Evolutionary conservation across 2,329 filamentous ascomycete genomes (phyloP).

Genomic region (Fusarium solani-melongenae): DNA sequence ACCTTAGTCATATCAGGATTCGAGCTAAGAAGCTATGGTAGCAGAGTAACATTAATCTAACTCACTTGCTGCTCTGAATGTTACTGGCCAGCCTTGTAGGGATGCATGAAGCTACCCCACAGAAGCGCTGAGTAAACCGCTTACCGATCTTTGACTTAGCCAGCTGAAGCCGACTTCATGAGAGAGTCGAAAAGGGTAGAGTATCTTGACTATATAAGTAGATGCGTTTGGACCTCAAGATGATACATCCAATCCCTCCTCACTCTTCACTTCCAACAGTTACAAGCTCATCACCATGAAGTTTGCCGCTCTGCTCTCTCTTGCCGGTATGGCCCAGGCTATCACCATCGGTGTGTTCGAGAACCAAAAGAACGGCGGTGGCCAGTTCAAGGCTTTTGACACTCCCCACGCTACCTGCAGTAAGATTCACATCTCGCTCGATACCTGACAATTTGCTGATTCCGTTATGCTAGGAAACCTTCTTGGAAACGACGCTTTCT

Average conservation of each 20-base stretch:
- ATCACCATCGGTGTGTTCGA: conserved; percentile 11
- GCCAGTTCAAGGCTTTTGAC: neutral
- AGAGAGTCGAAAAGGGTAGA: neutral
- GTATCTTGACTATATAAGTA: neutral
- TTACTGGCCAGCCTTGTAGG: neutral
- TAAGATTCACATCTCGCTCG: neutral
- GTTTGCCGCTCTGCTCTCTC: neutral
- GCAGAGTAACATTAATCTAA: neutral
- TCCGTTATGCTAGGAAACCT: neutral
- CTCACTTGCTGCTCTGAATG: neutral
- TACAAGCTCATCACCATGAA: neutral
- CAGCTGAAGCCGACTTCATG: neutral
- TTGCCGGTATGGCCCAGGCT: neutral
- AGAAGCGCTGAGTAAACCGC: neutral
- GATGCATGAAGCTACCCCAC: neutral
- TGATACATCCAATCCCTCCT: neutral
- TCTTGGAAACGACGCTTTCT: conserved; percentile 1
- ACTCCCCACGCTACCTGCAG: conserved; percentile 1
- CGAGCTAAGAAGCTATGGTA: neutral
- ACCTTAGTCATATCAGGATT: neutral
- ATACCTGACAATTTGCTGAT: neutral
- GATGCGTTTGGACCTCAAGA: neutral
- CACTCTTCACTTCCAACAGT: accelerated
- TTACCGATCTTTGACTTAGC: neutral
- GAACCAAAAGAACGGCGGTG: conserved; percentile 9